Percentiles rank a stretch among this genome's conserved stretches.
These are phyloP conservation scores for Neovahlkampfia damariscottae DNA, from an alignment of 78 protist species.

Conservation along the genomic window DNA sequence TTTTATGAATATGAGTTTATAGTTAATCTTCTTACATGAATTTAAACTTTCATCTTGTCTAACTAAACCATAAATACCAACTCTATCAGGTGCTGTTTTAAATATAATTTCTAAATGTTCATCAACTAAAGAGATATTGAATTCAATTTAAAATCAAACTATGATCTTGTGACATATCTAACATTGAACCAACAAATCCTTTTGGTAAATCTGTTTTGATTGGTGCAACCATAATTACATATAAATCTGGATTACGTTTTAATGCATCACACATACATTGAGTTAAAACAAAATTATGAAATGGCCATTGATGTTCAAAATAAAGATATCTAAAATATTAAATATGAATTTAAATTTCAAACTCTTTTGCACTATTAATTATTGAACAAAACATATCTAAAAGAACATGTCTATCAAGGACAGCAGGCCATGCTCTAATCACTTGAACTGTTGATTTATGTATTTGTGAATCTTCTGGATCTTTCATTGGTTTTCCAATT, in stretches of 20 bases:
- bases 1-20: not conserved
- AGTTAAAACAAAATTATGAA: conserved; percentile 45
- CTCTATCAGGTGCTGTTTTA: conserved; percentile 46
- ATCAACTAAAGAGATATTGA: not conserved
- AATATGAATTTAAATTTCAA: too few relatives aligned
- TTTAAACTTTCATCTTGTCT: conserved; percentile 33
- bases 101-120: conserved; percentile 18
- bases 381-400: conserved; percentile 38
- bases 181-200: conserved; percentile 42
- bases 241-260: conserved; percentile 37
- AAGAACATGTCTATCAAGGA: conserved; percentile 29
- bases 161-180: conserved; percentile 61
- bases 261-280: conserved; percentile 48
- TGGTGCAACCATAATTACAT: conserved; percentile 36
- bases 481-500: not conserved
- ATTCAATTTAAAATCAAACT: too few relatives aligned
- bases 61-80: conserved; percentile 51
- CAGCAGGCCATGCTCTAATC: conserved; percentile 50
- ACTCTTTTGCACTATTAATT: conserved; percentile 42
- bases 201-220: conserved; percentile 49
- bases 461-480: not conserved
- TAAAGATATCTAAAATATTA: too few relatives aligned
- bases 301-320: conserved; percentile 56
- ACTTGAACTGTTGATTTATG: conserved; percentile 26
- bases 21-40: conserved; percentile 9